These are phyloP conservation scores for Teratosphaeria zuluensis DNA, from an alignment of 2,329 filamentous ascomycete species.

Conservation along the genomic window DNA sequence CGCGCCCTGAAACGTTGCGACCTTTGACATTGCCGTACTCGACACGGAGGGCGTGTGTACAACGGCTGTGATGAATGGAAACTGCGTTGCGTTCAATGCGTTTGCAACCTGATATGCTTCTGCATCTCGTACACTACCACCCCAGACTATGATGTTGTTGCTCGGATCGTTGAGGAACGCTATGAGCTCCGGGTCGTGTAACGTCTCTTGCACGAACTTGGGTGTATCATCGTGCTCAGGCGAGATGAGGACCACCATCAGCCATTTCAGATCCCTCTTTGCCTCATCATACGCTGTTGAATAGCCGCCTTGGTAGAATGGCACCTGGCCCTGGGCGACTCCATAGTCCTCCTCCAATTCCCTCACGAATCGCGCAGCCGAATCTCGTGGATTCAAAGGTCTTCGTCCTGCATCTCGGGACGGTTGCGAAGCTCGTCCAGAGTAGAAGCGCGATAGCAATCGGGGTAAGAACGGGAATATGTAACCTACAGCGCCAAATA, in stretches of 20 bases:
- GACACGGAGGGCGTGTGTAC: constrained; percentile 80
- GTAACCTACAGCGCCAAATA: constrained; percentile 65
- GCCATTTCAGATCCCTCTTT: constrained; percentile 82
- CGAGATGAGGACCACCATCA: constrained; percentile 79
- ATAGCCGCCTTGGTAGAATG: constrained; percentile 81
- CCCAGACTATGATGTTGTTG: constrained; percentile 83
- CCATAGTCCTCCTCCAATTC: constrained; percentile 96
- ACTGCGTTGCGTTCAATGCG: constrained; percentile 81
- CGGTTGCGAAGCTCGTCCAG: constrained; percentile 47
- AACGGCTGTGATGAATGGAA: constrained; percentile 78
- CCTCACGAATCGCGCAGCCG: constrained; percentile 75
- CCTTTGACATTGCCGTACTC: constrained; percentile 79
- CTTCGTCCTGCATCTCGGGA: constrained; percentile 55
- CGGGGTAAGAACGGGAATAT: constrained; percentile 73
- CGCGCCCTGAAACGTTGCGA: constrained; percentile 67
- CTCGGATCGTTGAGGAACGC: constrained; percentile 62
- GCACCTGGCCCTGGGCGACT: constrained; percentile 46
- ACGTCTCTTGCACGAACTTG: constrained; percentile 69
- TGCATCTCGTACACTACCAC: constrained; percentile 81
- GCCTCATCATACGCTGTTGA: constrained; percentile 83
- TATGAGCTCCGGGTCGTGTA: constrained; percentile 65
- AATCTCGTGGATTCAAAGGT: constrained; percentile 74
- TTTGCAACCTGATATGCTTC: constrained; percentile 91
- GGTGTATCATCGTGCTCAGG: constrained; percentile 91
- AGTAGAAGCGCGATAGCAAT: constrained; percentile 40